Percentiles rank a stretch among this genome's conserved stretches.
Evolutionary conservation across 140 eudicot species (phyloP).

Genomic region (Anethum foeniculum): DNA sequence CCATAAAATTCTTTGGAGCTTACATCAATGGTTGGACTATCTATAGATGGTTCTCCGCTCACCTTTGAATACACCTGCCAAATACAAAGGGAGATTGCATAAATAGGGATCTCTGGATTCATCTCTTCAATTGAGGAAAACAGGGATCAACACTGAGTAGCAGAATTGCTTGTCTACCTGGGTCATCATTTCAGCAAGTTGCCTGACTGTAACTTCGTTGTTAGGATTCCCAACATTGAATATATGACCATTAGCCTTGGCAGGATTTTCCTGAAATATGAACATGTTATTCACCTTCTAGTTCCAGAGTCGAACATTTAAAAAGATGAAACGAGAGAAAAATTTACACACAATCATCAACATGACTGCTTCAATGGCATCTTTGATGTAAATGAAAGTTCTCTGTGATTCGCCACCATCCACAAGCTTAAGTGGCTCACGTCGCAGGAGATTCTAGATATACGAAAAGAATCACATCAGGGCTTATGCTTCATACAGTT

Average conservation of each 20-base stretch:
- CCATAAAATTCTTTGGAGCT: constrained; percentile 89
- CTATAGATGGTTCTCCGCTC: constrained; percentile 68
- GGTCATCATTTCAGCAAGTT: constrained; percentile 99
- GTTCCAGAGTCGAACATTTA: background rate
- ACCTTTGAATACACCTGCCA: constrained; percentile 76
- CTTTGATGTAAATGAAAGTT: constrained; percentile 88
- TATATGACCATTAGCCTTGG: constrained; percentile 87
- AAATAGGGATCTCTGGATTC: background rate
- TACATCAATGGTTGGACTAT: constrained; percentile 71
- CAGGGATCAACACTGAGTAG: background rate
- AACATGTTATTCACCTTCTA: constrained; percentile 15
- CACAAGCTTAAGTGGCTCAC: constrained; percentile 94
- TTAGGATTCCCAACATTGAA: constrained; percentile 96
- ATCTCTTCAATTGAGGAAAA: background rate
- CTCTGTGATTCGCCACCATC: constrained; percentile 98
- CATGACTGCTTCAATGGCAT: constrained; percentile 95
- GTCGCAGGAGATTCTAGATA: constrained; percentile 62
- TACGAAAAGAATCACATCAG: background rate
- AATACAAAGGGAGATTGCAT: background rate
- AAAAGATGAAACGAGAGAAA: constrained; percentile 16
- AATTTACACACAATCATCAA: constrained; percentile 66
- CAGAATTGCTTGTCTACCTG: constrained; percentile 30
- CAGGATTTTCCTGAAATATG: constrained; percentile 77
- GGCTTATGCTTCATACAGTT: background rate
- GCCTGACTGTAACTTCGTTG: constrained; percentile 97